Evolutionary conservation across 2,329 filamentous ascomycete genomes (phyloP).

Genomic region (Neofusicoccum kwambonambiense): DNA sequence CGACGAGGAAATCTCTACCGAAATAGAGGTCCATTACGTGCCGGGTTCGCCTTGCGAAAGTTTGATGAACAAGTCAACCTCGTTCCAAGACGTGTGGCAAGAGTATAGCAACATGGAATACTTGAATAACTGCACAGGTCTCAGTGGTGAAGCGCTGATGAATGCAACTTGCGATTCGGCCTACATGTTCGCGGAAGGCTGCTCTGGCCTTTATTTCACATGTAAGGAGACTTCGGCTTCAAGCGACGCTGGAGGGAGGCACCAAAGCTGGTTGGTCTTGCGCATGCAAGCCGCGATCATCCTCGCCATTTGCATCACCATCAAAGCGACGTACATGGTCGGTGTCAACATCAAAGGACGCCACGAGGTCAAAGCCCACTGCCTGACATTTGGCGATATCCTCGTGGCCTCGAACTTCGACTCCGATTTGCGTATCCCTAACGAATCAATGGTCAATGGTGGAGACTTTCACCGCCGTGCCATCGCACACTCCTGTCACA

Average conservation of each 20-base stretch:
- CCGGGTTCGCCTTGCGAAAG: neutral
- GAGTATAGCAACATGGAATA: neutral
- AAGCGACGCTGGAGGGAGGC: neutral
- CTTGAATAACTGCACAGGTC: neutral
- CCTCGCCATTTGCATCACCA: slow-evolving; percentile 25
- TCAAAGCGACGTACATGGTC: slow-evolving; percentile 34
- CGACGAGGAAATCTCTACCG: neutral
- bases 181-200: neutral
- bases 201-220: neutral
- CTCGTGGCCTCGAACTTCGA: slow-evolving; percentile 31
- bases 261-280: slow-evolving; percentile 25
- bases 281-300: slow-evolving; percentile 33
- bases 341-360: slow-evolving; percentile 26
- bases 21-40: neutral
- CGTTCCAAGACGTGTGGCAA: neutral
- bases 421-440: slow-evolving; percentile 27
- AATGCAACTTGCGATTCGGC: neutral
- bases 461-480: slow-evolving; percentile 27
- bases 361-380: slow-evolving; percentile 30
- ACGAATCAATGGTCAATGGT: slow-evolving; percentile 35
- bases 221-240: neutral
- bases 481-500: slow-evolving; percentile 30
- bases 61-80: neutral
- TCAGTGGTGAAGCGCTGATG: neutral
- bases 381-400: slow-evolving; percentile 32